Conservation (phyloP, 2,329 filamentous ascomycete genomes). For the Paraphaeosphaeria minitans region DNA sequence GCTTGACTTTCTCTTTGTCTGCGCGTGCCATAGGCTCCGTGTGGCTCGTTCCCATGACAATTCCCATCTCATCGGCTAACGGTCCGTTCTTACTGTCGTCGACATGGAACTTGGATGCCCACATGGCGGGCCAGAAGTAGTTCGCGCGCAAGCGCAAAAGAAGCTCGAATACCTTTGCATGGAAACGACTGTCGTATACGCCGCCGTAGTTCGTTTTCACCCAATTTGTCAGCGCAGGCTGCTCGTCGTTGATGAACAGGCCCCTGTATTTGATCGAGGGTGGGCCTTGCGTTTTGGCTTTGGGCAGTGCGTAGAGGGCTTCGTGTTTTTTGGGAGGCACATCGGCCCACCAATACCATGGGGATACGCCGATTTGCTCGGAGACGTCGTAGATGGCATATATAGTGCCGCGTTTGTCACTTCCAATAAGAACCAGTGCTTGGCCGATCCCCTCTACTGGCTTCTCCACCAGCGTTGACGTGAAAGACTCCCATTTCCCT, state of each 20-base stretch:
- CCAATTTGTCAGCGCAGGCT: conserved; percentile 68
- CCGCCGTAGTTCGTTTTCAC: conserved; percentile 57
- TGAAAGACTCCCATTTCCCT: conserved; percentile 71
- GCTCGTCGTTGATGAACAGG: conserved; percentile 72
- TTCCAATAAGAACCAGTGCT: conserved; percentile 68
- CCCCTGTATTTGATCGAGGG: conserved; percentile 70
- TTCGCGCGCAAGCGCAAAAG: conserved; percentile 71
- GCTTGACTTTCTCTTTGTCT: conserved; percentile 48
- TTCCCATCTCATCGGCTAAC: conserved; percentile 70
- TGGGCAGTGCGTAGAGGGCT: conserved; percentile 61
- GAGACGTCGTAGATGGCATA: conserved; percentile 71
- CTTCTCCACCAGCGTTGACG: conserved; percentile 59
- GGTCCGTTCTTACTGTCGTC: conserved; percentile 71
- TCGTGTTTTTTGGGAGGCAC: conserved; percentile 57
- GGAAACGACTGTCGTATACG: conserved; percentile 63
- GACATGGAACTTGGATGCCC: conserved; percentile 70
- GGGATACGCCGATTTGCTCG: conserved; percentile 72
- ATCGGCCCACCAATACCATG: conserved; percentile 71
- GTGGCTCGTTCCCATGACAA: conserved; percentile 73
- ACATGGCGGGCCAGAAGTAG: conserved; percentile 74
- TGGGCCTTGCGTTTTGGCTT: conserved; percentile 59
- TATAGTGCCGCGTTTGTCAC: conserved; percentile 68
- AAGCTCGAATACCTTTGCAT: conserved; percentile 70
- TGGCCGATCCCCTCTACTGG: conserved; percentile 60
- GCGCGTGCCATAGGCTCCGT: conserved; percentile 70